Conservation (phyloP, 805 yeast species). For the Teunomyces panamensis region DNA sequence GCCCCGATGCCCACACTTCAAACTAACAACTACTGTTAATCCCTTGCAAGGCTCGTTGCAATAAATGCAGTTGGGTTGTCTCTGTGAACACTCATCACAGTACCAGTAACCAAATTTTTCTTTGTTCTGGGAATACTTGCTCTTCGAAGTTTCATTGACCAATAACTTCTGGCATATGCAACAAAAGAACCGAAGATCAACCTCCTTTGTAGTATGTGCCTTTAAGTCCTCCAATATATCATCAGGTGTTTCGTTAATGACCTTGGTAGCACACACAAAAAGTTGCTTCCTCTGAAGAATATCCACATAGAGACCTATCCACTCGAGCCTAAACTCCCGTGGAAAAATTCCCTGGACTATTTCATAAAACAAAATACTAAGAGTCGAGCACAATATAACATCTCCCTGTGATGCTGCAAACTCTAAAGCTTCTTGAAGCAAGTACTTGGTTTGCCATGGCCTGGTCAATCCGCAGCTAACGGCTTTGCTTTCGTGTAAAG, state of each 20-base stretch:
- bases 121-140: constrained; percentile 10
- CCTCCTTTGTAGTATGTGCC: constrained; percentile 33
- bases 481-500: constrained; percentile 13
- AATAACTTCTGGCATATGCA: constrained; percentile 58
- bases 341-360: constrained; percentile 15
- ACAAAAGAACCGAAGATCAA: constrained; percentile 51
- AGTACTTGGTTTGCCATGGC: constrained; percentile 58
- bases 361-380: constrained; percentile 49
- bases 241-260: constrained; percentile 44
- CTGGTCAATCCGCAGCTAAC: constrained; percentile 9
- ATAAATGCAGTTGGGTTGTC: constrained; percentile 67
- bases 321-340: constrained; percentile 45
- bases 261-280: constrained; percentile 56
- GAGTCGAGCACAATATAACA: constrained; percentile 54
- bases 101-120: constrained; percentile 73
- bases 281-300: constrained; percentile 47
- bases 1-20: constrained; percentile 83
- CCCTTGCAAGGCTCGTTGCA: constrained; percentile 80
- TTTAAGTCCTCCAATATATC: constrained; percentile 25
- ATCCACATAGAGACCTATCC: constrained; percentile 55
- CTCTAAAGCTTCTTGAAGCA: constrained; percentile 51
- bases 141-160: constrained; percentile 54
- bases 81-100: constrained; percentile 66
- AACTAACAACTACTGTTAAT: constrained; percentile 50
- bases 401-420: constrained; percentile 65